Percentiles rank a stretch among this genome's conserved stretches.
Conservation (phyloP, 257 asterid genomes). For the Forsythia viridissima region DNA sequence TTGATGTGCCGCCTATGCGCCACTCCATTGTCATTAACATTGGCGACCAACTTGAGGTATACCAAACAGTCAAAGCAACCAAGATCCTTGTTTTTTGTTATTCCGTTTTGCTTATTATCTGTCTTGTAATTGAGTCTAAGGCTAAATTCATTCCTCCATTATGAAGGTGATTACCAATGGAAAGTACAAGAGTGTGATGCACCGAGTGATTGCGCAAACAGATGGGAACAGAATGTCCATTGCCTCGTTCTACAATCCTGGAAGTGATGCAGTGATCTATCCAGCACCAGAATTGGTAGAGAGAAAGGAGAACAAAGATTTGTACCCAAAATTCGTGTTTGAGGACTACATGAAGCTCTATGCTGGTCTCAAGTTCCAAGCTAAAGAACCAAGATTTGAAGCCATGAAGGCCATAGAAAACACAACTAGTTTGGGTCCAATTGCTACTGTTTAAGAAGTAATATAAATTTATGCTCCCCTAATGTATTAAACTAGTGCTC, state of each 20-base stretch:
- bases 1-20: constrained; percentile 74
- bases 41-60: constrained; percentile 75
- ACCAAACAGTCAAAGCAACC: background rate
- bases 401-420: constrained; percentile 56
- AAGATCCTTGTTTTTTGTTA: background rate
- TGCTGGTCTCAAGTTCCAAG: constrained; percentile 66
- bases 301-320: constrained; percentile 39
- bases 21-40: constrained; percentile 72
- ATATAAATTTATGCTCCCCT: no score
- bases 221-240: constrained; percentile 64
- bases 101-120: background rate
- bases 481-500: no score
- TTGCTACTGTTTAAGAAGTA: constrained; percentile 47
- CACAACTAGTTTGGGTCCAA: constrained; percentile 40
- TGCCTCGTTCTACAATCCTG: constrained; percentile 71
- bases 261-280: constrained; percentile 60
- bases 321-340: constrained; percentile 70
- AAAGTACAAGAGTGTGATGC: constrained; percentile 62
- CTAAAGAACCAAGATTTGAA: constrained; percentile 77
- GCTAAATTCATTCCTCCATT: background rate
- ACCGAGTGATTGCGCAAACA: constrained; percentile 58
- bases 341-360: constrained; percentile 80
- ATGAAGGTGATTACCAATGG: constrained; percentile 62
- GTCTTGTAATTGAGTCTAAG: background rate
- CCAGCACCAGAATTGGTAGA: constrained; percentile 62